Percentiles rank a stretch among this genome's conserved stretches.
phyloP scores from a whole-genome alignment of 1,284 basidiomycete species.

The Trichosporon sp. region DNA sequence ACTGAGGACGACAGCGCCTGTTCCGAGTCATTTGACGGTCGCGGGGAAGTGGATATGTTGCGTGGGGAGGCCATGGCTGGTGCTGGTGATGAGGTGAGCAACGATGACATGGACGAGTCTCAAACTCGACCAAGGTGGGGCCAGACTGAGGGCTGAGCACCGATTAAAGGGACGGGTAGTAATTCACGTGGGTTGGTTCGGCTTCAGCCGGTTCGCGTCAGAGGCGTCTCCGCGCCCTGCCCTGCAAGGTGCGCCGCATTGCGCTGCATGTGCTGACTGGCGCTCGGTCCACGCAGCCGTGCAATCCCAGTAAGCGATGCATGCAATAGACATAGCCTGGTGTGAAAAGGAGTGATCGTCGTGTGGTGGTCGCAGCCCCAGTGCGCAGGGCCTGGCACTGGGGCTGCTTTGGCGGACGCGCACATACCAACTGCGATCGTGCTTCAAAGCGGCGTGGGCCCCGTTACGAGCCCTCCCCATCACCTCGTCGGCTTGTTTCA shows the following conservation, averaged over 20 bases:
- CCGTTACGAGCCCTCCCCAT: neutral
- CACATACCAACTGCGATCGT: neutral
- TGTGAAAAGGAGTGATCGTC: neutral
- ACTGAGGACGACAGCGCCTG: neutral
- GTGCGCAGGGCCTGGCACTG: neutral
- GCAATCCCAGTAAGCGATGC: neutral
- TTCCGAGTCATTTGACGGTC: neutral
- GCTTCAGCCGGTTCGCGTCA: constrained; percentile 4
- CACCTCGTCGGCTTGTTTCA: neutral
- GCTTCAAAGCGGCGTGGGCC: neutral
- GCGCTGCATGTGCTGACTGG: too few relatives aligned
- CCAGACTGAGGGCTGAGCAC: neutral
- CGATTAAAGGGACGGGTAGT: neutral
- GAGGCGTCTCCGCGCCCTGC: neutral
- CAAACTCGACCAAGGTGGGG: neutral
- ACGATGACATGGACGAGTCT: neutral
- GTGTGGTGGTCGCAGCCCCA: neutral
- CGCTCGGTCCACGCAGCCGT: neutral
- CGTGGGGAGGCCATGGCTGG: constrained; percentile 8
- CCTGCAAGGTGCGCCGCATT: too few relatives aligned
- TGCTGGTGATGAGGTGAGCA: neutral
- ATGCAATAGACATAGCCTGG: neutral
- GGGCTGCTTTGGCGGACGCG: neutral
- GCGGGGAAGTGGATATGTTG: neutral
- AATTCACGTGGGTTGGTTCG: neutral